Evolutionary conservation across 495 filamentous ascomycete genomes (phyloP).

Genomic region (Diplogelasinospora grovesii): DNA sequence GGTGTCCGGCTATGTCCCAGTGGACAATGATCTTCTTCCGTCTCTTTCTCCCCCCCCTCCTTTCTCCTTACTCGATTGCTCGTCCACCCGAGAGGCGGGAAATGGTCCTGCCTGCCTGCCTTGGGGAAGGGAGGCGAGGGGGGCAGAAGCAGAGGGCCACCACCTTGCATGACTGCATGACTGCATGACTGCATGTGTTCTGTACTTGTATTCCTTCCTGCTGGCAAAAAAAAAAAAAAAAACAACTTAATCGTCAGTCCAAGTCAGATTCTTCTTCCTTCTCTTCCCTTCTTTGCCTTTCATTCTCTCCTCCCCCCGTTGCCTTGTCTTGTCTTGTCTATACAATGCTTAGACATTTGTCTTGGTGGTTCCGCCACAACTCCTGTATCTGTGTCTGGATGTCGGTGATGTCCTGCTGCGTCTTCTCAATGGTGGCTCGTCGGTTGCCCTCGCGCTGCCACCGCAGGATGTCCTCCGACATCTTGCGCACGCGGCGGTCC

Average conservation of each 20-base stretch:
- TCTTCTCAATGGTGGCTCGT: conserved; percentile 74
- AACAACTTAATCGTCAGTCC: too few species aligned
- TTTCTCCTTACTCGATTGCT: neutral
- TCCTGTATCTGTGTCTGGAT: conserved; percentile 59
- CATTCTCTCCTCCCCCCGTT: neutral
- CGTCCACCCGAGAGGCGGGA: too few species aligned
- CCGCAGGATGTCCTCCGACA: conserved; percentile 69
- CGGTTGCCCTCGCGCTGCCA: conserved; percentile 73
- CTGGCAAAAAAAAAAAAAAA: too few species aligned
- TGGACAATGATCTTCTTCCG: too few species aligned
- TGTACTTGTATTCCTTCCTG: too few species aligned
- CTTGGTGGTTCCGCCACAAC: conserved; percentile 42
- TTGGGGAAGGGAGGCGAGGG: too few species aligned
- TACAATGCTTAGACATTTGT: conserved; percentile 21
- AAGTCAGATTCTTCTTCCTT: neutral
- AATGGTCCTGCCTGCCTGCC: too few species aligned
- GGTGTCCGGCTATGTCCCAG: too few species aligned
- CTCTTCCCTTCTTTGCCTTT: neutral
- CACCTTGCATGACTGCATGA: too few species aligned
- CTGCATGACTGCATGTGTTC: too few species aligned
- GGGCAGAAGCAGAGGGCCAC: too few species aligned
- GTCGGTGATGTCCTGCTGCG: conserved; percentile 56
- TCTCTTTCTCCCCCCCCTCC: neutral
- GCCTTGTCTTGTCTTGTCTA: neutral
- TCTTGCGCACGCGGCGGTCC: conserved; percentile 63